phyloP scores from a whole-genome alignment of 192 early-diverging fungal species.

The Thamnidium elegans region DNA sequence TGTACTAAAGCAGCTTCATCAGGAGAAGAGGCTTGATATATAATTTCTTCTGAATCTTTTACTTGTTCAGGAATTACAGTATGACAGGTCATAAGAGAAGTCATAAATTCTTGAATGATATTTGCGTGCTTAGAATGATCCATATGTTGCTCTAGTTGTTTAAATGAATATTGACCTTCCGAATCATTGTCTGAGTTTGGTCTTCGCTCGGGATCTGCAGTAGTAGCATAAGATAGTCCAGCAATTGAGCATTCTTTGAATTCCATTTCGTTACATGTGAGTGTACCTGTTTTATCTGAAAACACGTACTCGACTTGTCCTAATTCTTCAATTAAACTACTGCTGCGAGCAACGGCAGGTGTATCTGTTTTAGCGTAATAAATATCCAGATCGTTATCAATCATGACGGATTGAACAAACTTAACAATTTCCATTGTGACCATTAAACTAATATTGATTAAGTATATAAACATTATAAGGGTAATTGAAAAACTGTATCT shows the following conservation, averaged over 20 bases:
- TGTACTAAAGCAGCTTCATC: slow-evolving; percentile 90
- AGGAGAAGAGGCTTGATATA: slow-evolving; percentile 91
- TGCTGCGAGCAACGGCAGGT: slow-evolving; percentile 89
- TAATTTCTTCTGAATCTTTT: slow-evolving; percentile 62
- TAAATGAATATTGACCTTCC: slow-evolving; percentile 60
- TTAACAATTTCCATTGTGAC: slow-evolving; percentile 98
- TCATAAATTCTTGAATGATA: slow-evolving; percentile 87
- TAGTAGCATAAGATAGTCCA: slow-evolving; percentile 86
- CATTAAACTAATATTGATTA: slow-evolving; percentile 63
- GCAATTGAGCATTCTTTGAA: slow-evolving; percentile 87
- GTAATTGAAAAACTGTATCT: neutral
- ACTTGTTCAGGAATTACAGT: slow-evolving; percentile 87
- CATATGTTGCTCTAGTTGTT: slow-evolving; percentile 57
- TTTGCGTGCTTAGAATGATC: slow-evolving; percentile 48
- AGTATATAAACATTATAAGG: neutral
- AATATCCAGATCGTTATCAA: slow-evolving; percentile 92
- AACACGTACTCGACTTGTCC: slow-evolving; percentile 86
- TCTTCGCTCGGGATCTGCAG: slow-evolving; percentile 81
- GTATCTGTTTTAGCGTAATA: slow-evolving; percentile 93
- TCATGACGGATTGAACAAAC: slow-evolving; percentile 81
- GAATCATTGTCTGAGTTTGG: slow-evolving; percentile 61
- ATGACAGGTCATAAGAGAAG: slow-evolving; percentile 87
- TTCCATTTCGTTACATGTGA: slow-evolving; percentile 55
- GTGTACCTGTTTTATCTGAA: slow-evolving; percentile 36
- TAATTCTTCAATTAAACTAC: slow-evolving; percentile 84